These are phyloP conservation scores for Chytriomyces sp. DNA, from an alignment of 192 early-diverging fungal genomes.

Conservation along the genomic window DNA sequence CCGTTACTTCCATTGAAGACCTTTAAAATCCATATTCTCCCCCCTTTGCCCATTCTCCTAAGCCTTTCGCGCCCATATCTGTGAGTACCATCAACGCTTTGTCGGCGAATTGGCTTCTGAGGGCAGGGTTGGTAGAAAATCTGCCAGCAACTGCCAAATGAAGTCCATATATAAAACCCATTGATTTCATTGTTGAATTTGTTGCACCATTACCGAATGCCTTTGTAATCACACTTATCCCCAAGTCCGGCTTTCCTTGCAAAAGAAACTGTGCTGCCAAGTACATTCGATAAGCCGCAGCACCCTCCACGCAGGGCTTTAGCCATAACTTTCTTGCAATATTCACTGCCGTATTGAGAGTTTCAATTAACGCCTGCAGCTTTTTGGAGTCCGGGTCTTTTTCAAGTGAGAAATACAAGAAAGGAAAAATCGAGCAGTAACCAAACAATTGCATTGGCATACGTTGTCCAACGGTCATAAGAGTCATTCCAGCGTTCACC, in stretches of 20 bases:
- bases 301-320: slow-evolving; percentile 16
- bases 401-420: slow-evolving; percentile 6
- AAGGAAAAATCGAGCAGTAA: slow-evolving; percentile 20
- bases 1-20: too few relatives aligned
- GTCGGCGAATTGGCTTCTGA: neutral
- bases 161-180: slow-evolving; percentile 10
- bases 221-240: neutral
- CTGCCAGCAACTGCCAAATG: slow-evolving; percentile 22
- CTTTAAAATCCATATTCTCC: slow-evolving; percentile 25
- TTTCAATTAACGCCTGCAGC: slow-evolving; percentile 7
- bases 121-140: neutral
- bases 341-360: slow-evolving; percentile 10
- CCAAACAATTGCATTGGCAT: slow-evolving; percentile 29
- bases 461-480: slow-evolving; percentile 16
- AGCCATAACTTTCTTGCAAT: slow-evolving; percentile 22
- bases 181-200: neutral
- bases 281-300: slow-evolving; percentile 13
- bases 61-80: slow-evolving; percentile 13
- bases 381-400: slow-evolving; percentile 14
- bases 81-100: slow-evolving; percentile 4
- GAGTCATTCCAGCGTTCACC: slow-evolving; percentile 25
- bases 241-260: slow-evolving; percentile 5
- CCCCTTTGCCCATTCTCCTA: slow-evolving; percentile 28
- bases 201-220: neutral
- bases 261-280: slow-evolving; percentile 7